Percentiles rank a stretch among this genome's conserved stretches.
Conservation (phyloP, 2,329 filamentous ascomycete species). For the Xenoacremonium recifei region DNA sequence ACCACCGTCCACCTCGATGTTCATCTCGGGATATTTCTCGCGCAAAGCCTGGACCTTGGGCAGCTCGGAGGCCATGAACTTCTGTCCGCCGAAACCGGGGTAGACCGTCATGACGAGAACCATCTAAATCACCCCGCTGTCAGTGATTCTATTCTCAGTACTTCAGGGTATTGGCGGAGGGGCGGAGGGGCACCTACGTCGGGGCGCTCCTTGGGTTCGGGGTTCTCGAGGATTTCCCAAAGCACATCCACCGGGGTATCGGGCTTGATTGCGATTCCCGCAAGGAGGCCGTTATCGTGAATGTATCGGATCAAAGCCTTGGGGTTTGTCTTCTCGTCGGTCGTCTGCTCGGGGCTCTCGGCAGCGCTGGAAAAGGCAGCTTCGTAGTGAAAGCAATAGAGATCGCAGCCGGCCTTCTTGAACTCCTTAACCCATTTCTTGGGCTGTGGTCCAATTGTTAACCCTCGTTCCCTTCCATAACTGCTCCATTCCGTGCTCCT, state of each 20-base stretch:
- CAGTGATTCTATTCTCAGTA: slow-evolving; percentile 6
- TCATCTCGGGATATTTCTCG: slow-evolving; percentile 81
- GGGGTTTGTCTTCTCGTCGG: slow-evolving; percentile 73
- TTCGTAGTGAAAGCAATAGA: slow-evolving; percentile 99
- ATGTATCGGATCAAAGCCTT: slow-evolving; percentile 87
- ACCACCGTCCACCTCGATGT: slow-evolving; percentile 97
- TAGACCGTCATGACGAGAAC: slow-evolving; percentile 98
- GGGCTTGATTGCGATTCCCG: slow-evolving; percentile 94
- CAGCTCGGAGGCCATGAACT: slow-evolving; percentile 95
- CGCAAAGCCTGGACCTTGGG: slow-evolving; percentile 88
- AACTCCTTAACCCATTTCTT: slow-evolving; percentile 99
- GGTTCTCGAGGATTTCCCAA: slow-evolving; percentile 80
- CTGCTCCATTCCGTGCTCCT: slow-evolving; percentile 23
- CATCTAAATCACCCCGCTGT: slow-evolving; percentile 66
- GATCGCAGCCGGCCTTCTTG: slow-evolving; percentile 87
- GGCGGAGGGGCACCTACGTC: slow-evolving; percentile 65
- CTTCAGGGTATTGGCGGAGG: not conserved
- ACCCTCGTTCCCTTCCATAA: slow-evolving; percentile 1
- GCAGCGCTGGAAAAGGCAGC: slow-evolving; percentile 87
- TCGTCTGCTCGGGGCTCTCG: slow-evolving; percentile 69
- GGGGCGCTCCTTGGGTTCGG: slow-evolving; percentile 72
- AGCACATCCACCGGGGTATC: slow-evolving; percentile 87
- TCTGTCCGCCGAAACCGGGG: slow-evolving; percentile 95
- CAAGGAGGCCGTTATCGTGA: slow-evolving; percentile 82
- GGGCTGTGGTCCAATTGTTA: slow-evolving; percentile 55